These are phyloP conservation scores for Graphilbum fragrans DNA, from an alignment of 2,329 filamentous ascomycete species.

Conservation along the genomic window DNA sequence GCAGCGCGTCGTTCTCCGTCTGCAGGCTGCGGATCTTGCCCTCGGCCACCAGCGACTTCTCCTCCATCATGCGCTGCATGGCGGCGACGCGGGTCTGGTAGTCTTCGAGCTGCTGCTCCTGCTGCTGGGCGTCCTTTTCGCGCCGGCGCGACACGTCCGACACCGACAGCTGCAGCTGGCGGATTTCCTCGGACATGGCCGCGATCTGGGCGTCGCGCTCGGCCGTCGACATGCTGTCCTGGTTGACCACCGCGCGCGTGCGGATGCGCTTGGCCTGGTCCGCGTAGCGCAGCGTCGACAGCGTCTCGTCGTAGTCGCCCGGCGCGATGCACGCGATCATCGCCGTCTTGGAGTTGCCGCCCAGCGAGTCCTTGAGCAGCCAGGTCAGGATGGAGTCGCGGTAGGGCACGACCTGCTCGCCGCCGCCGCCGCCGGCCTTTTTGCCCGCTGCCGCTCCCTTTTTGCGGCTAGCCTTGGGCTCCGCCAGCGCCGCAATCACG, in stretches of 20 bases:
- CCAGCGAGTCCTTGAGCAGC: conserved; percentile 90
- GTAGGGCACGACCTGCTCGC: conserved; percentile 73
- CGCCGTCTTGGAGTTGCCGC: conserved; percentile 94
- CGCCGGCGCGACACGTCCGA: conserved; percentile 50
- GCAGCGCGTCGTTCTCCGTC: conserved; percentile 80
- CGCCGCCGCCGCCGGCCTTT: conserved; percentile 24
- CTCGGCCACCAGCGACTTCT: conserved; percentile 78
- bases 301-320: conserved; percentile 90
- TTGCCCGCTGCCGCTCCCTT: conserved; percentile 11
- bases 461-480: conserved; percentile 46
- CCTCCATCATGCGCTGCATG: conserved; percentile 95
- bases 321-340: conserved; percentile 98
- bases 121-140: conserved; percentile 60
- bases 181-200: conserved; percentile 93
- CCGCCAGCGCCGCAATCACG: conserved; percentile 83
- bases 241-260: conserved; percentile 87
- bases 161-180: conserved; percentile 65
- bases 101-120: conserved; percentile 80
- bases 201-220: conserved; percentile 89
- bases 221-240: conserved; percentile 83
- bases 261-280: conserved; percentile 97
- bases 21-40: conserved; percentile 86
- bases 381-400: conserved; percentile 74
- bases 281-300: conserved; percentile 91
- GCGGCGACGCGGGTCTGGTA: conserved; percentile 83